phyloP scores from a whole-genome alignment of 768 basidiomycete genomes.

The Amanita inopinata region DNA sequence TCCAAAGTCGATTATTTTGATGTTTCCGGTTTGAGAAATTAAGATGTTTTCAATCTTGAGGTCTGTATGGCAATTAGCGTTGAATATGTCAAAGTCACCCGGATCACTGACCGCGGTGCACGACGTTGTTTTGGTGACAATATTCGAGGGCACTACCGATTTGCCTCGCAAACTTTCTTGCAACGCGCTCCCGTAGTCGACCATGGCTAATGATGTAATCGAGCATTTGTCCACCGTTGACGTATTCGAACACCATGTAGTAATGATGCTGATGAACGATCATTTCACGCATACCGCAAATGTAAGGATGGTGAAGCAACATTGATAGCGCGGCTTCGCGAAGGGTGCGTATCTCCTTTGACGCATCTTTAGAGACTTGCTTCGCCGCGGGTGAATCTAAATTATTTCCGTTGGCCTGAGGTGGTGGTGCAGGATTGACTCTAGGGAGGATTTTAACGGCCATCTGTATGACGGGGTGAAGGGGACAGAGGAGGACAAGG shows the following conservation, averaged over 20 bases:
- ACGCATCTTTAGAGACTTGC: slow-evolving; percentile 80
- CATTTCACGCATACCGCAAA: slow-evolving; percentile 99
- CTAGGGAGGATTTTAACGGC: slow-evolving; percentile 99
- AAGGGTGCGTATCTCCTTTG: slow-evolving; percentile 93
- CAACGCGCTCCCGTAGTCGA: slow-evolving; percentile 87
- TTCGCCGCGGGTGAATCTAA: slow-evolving; percentile 56
- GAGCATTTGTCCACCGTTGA: slow-evolving; percentile 98
- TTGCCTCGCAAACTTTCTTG: slow-evolving; percentile 95
- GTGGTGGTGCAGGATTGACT: slow-evolving; percentile 51
- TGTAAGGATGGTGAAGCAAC: slow-evolving; percentile 95
- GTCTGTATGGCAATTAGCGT: slow-evolving; percentile 33
- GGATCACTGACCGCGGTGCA: slow-evolving; percentile 66
- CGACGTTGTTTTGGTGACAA: slow-evolving; percentile 95
- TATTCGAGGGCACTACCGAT: slow-evolving; percentile 95
- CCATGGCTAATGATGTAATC: slow-evolving; percentile 99
- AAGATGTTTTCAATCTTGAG: slow-evolving; percentile 99
- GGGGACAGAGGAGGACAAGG: slow-evolving; percentile 1
- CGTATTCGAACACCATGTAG: slow-evolving; percentile 99
- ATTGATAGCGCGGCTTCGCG: slow-evolving; percentile 93
- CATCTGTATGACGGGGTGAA: slow-evolving; percentile 39
- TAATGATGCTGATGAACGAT: slow-evolving; percentile 96
- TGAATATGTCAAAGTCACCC: not conserved
- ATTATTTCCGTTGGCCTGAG: slow-evolving; percentile 32
- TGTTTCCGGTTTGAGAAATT: slow-evolving; percentile 96
- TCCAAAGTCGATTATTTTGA: slow-evolving; percentile 99